phyloP scores from a whole-genome alignment of 148 eudicot species.

The Camellia lanceoleosa region DNA sequence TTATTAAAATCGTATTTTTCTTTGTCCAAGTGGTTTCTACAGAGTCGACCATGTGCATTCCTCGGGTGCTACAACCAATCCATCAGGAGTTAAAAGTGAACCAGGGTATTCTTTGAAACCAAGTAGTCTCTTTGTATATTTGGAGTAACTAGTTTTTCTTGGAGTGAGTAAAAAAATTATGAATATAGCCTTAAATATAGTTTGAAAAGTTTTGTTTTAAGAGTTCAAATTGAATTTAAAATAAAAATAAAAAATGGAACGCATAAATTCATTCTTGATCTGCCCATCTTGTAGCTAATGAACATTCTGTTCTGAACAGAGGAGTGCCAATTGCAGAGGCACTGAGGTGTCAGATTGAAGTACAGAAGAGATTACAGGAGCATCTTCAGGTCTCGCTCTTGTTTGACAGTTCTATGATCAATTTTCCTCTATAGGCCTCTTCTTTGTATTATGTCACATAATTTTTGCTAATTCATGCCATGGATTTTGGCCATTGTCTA shows the following conservation, averaged over 20 bases:
- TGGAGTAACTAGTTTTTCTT: background rate
- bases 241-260: no score
- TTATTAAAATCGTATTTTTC: no score
- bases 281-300: conserved; percentile 7
- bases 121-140: conserved; percentile 4
- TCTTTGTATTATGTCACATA: background rate
- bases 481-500: background rate
- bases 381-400: conserved; percentile 43
- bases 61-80: conserved; percentile 21
- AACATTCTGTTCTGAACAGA: conserved; percentile 29
- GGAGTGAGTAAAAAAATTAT: background rate
- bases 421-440: background rate
- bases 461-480: background rate
- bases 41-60: conserved; percentile 29
- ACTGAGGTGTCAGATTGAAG: conserved; percentile 51
- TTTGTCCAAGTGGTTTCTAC: conserved; percentile 29
- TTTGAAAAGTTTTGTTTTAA: background rate
- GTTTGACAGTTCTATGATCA: background rate
- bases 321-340: conserved; percentile 49
- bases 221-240: no score
- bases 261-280: background rate
- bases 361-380: conserved; percentile 55
- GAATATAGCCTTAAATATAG: background rate
- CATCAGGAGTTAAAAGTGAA: conserved; percentile 31
- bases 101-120: conserved; percentile 27